Evolutionary conservation across 768 basidiomycete species (phyloP).

Genomic region (Russula griseocarnosa): DNA sequence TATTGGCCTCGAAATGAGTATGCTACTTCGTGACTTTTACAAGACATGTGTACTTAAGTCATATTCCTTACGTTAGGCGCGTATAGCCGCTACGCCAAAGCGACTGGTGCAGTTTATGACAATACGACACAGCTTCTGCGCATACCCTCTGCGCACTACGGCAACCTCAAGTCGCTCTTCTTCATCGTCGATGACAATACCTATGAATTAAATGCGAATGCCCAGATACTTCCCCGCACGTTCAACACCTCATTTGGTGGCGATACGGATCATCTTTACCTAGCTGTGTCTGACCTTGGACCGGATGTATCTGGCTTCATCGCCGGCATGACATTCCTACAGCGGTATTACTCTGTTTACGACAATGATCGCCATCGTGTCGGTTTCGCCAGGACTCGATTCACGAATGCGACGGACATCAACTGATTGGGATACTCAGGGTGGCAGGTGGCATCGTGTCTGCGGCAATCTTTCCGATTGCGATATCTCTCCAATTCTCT

Average conservation of each 20-base stretch:
- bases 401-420: slow-evolving; percentile 42
- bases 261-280: slow-evolving; percentile 36
- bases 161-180: slow-evolving; percentile 35
- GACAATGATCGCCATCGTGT: slow-evolving; percentile 57
- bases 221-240: slow-evolving; percentile 41
- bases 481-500: too few species aligned
- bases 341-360: slow-evolving; percentile 64
- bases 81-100: slow-evolving; percentile 32
- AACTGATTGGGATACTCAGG: slow-evolving; percentile 19
- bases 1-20: slow-evolving; percentile 34
- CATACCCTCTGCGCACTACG: slow-evolving; percentile 32
- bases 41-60: slow-evolving; percentile 12
- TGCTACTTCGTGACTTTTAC: slow-evolving; percentile 3
- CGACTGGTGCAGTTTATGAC: slow-evolving; percentile 36
- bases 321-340: slow-evolving; percentile 51
- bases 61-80: slow-evolving; percentile 32
- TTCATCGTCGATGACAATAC: slow-evolving; percentile 35
- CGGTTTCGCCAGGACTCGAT: slow-evolving; percentile 51
- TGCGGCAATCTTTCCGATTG: too few species aligned
- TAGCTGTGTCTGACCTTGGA: slow-evolving; percentile 32
- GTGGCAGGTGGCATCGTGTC: too few species aligned
- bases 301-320: slow-evolving; percentile 36
- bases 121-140: slow-evolving; percentile 34
- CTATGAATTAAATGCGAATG: slow-evolving; percentile 43
- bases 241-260: slow-evolving; percentile 47